Evolutionary conservation across 345 rosid species (phyloP), one percentile per base, ranked within the genome.

Genomic region (Isatis tinctoria): DNA sequence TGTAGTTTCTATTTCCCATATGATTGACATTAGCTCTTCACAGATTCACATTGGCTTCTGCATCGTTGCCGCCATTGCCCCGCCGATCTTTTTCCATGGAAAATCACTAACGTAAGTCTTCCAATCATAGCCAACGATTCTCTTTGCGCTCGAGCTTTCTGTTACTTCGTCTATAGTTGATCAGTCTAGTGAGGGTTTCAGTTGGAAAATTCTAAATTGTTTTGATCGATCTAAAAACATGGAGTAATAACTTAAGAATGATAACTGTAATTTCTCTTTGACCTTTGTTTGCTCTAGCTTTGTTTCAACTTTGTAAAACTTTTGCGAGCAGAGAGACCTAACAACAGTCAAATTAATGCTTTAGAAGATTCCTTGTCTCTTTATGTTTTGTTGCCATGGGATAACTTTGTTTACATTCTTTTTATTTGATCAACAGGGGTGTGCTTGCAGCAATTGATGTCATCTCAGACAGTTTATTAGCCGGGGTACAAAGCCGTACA

Each of bases 41-140:
- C 94, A 96, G 99, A 69, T 96, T 61, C 99, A 96, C 80, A 79
- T 92, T 78, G 95, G 85, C 52, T 92, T 96, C 82, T 92, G 98
- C 82, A 87, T 96, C 32, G 74, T 96, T 82, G 97, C 99, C n/a
- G 94, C 99, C 61, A 89, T 96, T 79, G 98, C 99, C 63, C 99
- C 99, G 49, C 99, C 99, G 5, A 45, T 96, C 41, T 87, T 96
- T 72, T 96, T 96, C 80, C 91, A 85, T n/a, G 99, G 99, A 80
- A 81, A 89, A 74, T 96, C 99, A 67, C 79, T 96, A 75, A 88
- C 99, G 98, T 96, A 92, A 90, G 98, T 74, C 68, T 75, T 77
- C 12, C 44, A 27, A 32, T 28, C 35, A 13, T 63, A 41, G 18
- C 75, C 40, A 60, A n/a, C 7, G 2, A 16, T 26, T 52, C 33